Evolutionary conservation across 2,329 filamentous ascomycete species (phyloP), one percentile per base, ranked within the genome.

Genomic region (Akanthomyces lecanii): DNA sequence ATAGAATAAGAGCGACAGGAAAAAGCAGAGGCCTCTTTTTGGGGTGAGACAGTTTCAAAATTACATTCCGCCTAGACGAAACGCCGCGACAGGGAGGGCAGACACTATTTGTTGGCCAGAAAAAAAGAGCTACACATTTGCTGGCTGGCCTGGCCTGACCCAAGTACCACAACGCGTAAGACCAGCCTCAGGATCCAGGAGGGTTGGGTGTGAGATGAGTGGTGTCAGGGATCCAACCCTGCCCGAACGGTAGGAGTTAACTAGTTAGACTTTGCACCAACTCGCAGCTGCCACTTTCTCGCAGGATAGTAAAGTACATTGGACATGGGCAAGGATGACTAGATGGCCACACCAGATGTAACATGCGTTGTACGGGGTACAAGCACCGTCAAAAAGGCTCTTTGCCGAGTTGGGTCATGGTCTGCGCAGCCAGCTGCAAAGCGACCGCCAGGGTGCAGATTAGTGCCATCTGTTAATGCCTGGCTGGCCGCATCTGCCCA

Each of bases 31-130:
- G 38, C 53, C 48, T 57, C 36, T 57, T 36, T 30, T n/a, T 58
- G 16, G 54, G 48, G 61, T 63, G 61, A 63, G 61, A 63, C 61
- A 47, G 61, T 63, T 58, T 63, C 61, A 63, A 58, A 56, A 58
- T 62, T 57, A 28, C 60, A 62, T 62, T 56, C 36, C 60, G 50
- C 59, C 52, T 28, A 42, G 52, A 45, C 44, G 44, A 56, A 62
- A 56, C 52, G 60, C 30, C n/a, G 25, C 45, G 25, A 51, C 60
- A 57, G 60, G 60, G 52, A 50, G 42, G 44, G 60, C 42, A n/a
- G 50, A n/a, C 44, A 51, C 33, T 55, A 40, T 62, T 50, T 62
- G 42, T 50, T 62, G 42, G 36, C 60, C 16, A 18, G n/a, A 47
- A 30, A 33, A 11, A 42, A 25, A 52, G 25, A 52, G 38, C 56